Percentiles rank a stretch among this genome's conserved stretches.
Conservation (phyloP, 768 basidiomycete genomes). For the Mycena sanguinolenta region DNA sequence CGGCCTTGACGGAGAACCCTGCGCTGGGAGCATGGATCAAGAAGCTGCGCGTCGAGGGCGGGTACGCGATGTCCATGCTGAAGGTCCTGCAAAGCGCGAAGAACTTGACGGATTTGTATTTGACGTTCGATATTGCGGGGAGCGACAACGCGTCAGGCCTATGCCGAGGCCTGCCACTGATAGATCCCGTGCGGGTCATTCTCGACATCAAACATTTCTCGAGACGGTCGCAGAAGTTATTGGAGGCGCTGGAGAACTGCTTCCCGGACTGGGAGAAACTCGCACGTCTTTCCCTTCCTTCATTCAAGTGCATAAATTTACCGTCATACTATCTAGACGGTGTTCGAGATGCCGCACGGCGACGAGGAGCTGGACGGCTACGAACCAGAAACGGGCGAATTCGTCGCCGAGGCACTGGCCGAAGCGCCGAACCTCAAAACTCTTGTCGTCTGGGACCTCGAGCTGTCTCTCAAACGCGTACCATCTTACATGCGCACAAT, state of each 20-base stretch:
- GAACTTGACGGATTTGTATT: slow-evolving; percentile 19
- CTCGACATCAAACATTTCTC: neutral
- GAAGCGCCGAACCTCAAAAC: too few species aligned
- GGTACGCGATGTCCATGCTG: slow-evolving; percentile 17
- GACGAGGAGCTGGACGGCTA: too few species aligned
- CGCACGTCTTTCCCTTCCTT: neutral
- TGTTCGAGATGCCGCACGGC: neutral
- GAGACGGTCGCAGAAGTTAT: neutral
- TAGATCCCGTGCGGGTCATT: slow-evolving; percentile 20
- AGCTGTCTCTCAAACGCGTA: too few species aligned
- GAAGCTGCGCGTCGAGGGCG: too few species aligned
- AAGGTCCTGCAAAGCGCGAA: slow-evolving; percentile 13
- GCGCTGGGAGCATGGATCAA: slow-evolving; percentile 24
- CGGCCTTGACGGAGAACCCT: slow-evolving; percentile 5
- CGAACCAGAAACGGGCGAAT: too few species aligned
- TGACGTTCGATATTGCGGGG: neutral
- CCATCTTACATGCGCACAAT: neutral
- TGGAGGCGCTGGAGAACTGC: neutral
- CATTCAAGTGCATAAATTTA: neutral
- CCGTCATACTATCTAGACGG: neutral
- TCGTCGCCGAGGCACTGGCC: too few species aligned
- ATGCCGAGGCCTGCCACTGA: slow-evolving; percentile 14
- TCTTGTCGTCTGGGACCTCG: too few species aligned
- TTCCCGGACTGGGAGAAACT: slow-evolving; percentile 7
- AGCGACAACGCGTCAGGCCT: slow-evolving; percentile 15